Percentiles rank a stretch among this genome's conserved stretches.
These are phyloP conservation scores for Leptodermis oblonga DNA, from an alignment of 257 asterid species.

Conservation along the genomic window DNA sequence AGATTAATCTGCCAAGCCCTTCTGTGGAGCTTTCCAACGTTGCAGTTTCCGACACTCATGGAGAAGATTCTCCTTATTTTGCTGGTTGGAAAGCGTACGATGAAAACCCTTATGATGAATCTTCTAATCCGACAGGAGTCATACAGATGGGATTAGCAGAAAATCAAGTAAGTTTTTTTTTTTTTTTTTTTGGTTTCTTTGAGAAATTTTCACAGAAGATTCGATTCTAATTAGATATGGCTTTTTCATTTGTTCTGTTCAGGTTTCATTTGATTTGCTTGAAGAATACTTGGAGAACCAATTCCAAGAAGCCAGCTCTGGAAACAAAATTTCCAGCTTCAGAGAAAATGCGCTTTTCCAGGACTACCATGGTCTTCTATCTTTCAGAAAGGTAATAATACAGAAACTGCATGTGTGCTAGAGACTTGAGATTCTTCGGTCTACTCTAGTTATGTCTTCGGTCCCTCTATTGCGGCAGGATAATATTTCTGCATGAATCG, in stretches of 20 bases:
- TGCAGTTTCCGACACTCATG: conserved; percentile 75
- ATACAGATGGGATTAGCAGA: conserved; percentile 96
- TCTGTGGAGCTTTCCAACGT: conserved; percentile 47
- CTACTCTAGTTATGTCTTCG: too few relatives aligned
- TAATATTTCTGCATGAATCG: neutral
- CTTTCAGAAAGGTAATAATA: conserved; percentile 60
- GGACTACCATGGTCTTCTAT: conserved; percentile 84
- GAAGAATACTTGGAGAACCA: conserved; percentile 60
- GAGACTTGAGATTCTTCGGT: neutral
- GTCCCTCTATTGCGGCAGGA: too few relatives aligned
- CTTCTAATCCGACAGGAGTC: conserved; percentile 61
- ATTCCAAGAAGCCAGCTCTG: conserved; percentile 25
- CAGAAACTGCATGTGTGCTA: neutral
- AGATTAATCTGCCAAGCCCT: conserved; percentile 25
- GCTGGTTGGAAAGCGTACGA: conserved; percentile 97
- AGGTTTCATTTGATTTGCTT: conserved; percentile 87
- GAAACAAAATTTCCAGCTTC: conserved; percentile 41
- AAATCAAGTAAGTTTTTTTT: conserved; percentile 56
- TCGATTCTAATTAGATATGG: neutral
- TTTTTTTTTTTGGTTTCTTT: too few relatives aligned
- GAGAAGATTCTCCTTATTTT: conserved; percentile 86
- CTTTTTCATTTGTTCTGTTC: neutral
- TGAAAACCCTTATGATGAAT: conserved; percentile 65
- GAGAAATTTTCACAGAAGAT: neutral
- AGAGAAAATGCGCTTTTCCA: conserved; percentile 88